Conservation (phyloP, 805 yeast genomes). For the Yarrowia sp. region DNA sequence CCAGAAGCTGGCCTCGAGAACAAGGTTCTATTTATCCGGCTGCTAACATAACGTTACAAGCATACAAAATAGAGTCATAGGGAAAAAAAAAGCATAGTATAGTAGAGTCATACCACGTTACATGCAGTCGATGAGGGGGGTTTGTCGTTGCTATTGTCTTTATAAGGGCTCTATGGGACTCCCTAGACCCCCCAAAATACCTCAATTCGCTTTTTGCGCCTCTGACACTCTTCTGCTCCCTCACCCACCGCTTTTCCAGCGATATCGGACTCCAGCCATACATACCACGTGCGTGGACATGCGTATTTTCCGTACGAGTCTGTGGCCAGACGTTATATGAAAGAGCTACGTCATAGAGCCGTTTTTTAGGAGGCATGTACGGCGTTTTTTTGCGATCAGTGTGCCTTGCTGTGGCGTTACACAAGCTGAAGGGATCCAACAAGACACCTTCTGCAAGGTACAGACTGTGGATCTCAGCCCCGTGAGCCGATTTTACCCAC, state of each 20-base stretch:
- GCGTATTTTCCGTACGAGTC: slow-evolving; percentile 5
- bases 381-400: too few relatives aligned
- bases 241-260: too few relatives aligned
- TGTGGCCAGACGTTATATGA: not conserved
- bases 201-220: too few relatives aligned
- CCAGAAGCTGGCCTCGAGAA: not conserved
- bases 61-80: not conserved
- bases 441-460: too few relatives aligned
- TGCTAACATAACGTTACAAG: not conserved
- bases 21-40: slow-evolving; percentile 14
- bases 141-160: not conserved
- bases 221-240: too few relatives aligned
- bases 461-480: too few relatives aligned
- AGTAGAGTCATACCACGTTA: slow-evolving; percentile 17
- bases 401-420: too few relatives aligned
- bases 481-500: too few relatives aligned
- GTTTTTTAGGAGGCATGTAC: too few relatives aligned
- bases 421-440: too few relatives aligned
- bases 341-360: not conserved
- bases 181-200: not conserved
- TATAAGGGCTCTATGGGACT: not conserved
- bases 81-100: not conserved
- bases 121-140: not conserved
- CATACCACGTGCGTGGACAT: slow-evolving; percentile 2
- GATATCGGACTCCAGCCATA: not conserved